Base-by-base conservation (phyloP, 768 basidiomycete genomes). In the Lentinus tigrinus region DNA sequence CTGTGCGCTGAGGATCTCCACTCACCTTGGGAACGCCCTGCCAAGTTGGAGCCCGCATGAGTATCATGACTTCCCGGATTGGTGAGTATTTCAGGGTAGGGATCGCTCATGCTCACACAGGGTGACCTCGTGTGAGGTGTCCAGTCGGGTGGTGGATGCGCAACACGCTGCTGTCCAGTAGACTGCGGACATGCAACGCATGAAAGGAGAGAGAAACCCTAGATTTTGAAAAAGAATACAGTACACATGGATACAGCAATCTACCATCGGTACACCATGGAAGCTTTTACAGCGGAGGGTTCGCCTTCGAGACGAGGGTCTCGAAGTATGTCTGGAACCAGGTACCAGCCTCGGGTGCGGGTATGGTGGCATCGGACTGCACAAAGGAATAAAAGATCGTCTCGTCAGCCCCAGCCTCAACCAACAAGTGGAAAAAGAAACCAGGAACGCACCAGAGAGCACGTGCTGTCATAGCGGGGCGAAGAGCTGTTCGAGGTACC, bases 241-340 rank as follows among this genome's bases (percentile, higher is more conserved):
- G 39, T 56, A 60, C 49, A 57, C 6, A 47, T 44, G 24, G 42
- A 52, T 27, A 40, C 21, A 23, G 36, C 28, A 38, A 26, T 40
- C 40, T 14, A 44, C 51, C 47, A 21, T 52, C 36, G 40, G 23
- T 44, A 44, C 36, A 44, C 21, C 24, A 23, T 4, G 10, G 43
- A 39, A 5, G 23, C 26, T 17, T 27, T 73, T 75, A 83, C 38
- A 84, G 73, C 39, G 82, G 39, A 3, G 84, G 83, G 72, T 75
- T 83, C 52, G 84, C 84, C 42, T 76, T 75, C 55, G 69, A 70
- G 44, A 87, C 81, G 54, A 87, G 70, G n/a, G 74, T 75, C 69
- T 75, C 69, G 71, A 87, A 87, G 75, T 81, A 87, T n/a, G 77
- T 73, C 75, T 87, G 83, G 84, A 85, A 85, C 84, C 85, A 87